phyloP scores from a whole-genome alignment of 164 flowering plant genomes.

The Nelumbo lutea region DNA sequence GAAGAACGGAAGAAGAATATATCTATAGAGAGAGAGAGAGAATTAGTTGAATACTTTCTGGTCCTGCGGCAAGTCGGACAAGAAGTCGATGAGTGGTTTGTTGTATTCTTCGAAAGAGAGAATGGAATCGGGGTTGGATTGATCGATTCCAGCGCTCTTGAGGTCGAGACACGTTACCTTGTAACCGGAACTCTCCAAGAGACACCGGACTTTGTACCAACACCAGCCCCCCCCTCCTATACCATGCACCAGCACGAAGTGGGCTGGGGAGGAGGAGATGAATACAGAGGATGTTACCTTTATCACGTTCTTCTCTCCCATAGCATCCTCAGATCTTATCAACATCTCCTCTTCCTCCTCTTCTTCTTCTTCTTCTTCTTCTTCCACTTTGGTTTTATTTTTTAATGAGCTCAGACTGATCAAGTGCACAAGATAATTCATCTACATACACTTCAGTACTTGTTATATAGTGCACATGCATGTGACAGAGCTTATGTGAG shows the following conservation, averaged over 20 bases:
- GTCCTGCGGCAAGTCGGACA: constrained; percentile 41
- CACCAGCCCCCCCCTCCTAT: constrained; percentile 76
- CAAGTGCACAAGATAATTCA: no score
- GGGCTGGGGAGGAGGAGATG: constrained; percentile 11
- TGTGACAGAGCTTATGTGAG: no score
- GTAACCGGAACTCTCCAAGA: constrained; percentile 65
- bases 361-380: not conserved
- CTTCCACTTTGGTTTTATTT: not conserved
- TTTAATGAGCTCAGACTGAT: no score
- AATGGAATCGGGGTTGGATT: constrained; percentile 36
- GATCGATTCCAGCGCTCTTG: constrained; percentile 49
- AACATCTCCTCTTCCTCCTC: not conserved
- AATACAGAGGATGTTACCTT: not conserved
- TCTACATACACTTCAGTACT: no score
- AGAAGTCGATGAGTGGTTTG: constrained; percentile 52
- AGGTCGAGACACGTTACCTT: constrained; percentile 68
- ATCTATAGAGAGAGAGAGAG: not conserved
- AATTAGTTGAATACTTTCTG: constrained; percentile 37
- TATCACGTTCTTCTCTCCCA: not conserved
- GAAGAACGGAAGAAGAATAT: not conserved
- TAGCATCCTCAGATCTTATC: not conserved
- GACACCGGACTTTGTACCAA: constrained; percentile 70
- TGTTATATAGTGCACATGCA: no score
- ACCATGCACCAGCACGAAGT: constrained; percentile 80
- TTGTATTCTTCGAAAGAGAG: constrained; percentile 58